These are phyloP conservation scores for Wickerhamomyces strasburgensis DNA, from an alignment of 805 yeast species.

Conservation along the genomic window DNA sequence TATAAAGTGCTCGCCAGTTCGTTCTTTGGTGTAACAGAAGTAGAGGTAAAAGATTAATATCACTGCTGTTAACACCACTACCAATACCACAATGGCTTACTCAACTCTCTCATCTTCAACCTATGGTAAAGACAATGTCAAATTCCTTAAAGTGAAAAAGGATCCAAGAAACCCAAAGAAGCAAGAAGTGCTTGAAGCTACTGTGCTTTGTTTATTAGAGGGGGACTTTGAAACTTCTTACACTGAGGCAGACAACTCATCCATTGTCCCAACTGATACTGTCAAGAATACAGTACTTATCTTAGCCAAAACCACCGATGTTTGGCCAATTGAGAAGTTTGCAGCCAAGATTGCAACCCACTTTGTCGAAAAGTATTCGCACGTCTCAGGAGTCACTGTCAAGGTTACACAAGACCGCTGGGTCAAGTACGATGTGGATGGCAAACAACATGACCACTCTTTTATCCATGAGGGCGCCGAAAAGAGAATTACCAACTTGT, in stretches of 20 bases:
- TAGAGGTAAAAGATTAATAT: no score
- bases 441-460: slow-evolving; percentile 76
- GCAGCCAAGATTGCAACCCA: slow-evolving; percentile 83
- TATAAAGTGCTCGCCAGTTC: no score
- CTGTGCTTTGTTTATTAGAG: slow-evolving; percentile 66
- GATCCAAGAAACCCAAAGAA: slow-evolving; percentile 65
- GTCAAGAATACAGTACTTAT: slow-evolving; percentile 84
- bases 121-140: slow-evolving; percentile 92
- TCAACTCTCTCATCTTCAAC: slow-evolving; percentile 42
- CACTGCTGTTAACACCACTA: no score
- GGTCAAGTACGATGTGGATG: slow-evolving; percentile 72
- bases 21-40: no score
- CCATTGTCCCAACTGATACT: slow-evolving; percentile 93
- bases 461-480: slow-evolving; percentile 84
- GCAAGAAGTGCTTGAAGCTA: slow-evolving; percentile 84
- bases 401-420: slow-evolving; percentile 70
- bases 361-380: slow-evolving; percentile 70
- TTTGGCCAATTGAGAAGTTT: slow-evolving; percentile 87
- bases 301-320: slow-evolving; percentile 76
- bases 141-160: slow-evolving; percentile 82
- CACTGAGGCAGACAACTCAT: slow-evolving; percentile 81
- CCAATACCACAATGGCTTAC: slow-evolving; percentile 23
- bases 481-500: slow-evolving; percentile 55
- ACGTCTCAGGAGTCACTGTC: slow-evolving; percentile 68
- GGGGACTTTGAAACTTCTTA: slow-evolving; percentile 79